Evolutionary conservation across 805 yeast genomes (phyloP), one percentile per base, ranked within the genome.

Genomic region (Priceomyces fermenticarens): DNA sequence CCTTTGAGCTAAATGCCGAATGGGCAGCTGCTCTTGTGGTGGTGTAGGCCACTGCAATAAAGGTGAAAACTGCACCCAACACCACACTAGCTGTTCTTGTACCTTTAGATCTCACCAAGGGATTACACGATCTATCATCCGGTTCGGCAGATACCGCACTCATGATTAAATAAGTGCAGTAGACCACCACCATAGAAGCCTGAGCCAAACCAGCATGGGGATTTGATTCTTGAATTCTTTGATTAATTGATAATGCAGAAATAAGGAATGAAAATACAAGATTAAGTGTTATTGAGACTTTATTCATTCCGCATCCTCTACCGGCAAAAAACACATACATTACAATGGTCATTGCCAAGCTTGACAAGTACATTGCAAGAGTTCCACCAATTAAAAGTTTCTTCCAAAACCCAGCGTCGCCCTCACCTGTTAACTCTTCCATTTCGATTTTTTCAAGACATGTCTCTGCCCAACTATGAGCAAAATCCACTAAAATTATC

Each of bases 401-500:
- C 53, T 87, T 80, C 98, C 98, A 93, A 51, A 86, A 73, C 3
- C 72, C 67, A 1, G 79, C 68, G 36, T 68, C 70, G 13, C 70
- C 72, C 35, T 71, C 79, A 35, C 75, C 80, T 3, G 73, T 65
- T 30, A 69, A 49, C 44, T 73, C 80, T 43, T 85, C 91, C 53
- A 83, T 81, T 58, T 93, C 98, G 32, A 93, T 88, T 53, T 88
- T 86, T 49, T 84, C 89, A 40, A 93, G 75, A 61, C 99, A 93
- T 6, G 85, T 86, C 54, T 93, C 99, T 0, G 98, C 97, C 97
- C 97, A 93, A 51, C 91, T 91, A 63, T 93, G 98, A 3, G 99
- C 98, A 72, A 88, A 93, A 62, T 93, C 99, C 26, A 93, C 97
- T 36, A 93, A 69, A 37, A 93, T 70, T 10, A 95, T 85, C 43